Evolutionary conservation across 2,329 filamentous ascomycete genomes (phyloP).

Genomic region (Cladophialophora bantiana): DNA sequence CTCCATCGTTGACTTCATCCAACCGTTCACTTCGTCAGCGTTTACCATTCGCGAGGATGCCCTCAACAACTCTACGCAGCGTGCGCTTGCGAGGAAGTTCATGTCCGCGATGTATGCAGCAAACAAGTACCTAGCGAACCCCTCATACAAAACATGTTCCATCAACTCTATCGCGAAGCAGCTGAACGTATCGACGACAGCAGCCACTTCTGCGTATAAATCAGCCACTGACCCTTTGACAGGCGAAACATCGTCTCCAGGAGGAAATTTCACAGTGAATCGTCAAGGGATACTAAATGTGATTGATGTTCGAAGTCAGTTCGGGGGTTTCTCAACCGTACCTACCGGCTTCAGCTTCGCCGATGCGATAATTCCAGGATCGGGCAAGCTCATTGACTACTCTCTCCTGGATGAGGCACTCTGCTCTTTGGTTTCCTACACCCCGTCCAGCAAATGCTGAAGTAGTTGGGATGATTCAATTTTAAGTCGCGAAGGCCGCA

Average conservation of each 20-base stretch:
- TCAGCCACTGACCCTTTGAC: conserved; percentile 39
- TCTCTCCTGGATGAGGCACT: conserved; percentile 40
- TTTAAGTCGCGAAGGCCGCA: not conserved
- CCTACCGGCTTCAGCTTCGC: conserved; percentile 40
- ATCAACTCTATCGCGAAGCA: conserved; percentile 40
- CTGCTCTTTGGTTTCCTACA: conserved; percentile 2
- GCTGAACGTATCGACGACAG: conserved; percentile 36
- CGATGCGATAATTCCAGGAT: conserved; percentile 41
- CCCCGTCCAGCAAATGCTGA: not conserved
- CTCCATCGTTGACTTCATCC: conserved; percentile 39
- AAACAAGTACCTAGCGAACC: conserved; percentile 41
- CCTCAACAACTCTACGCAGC: conserved; percentile 24
- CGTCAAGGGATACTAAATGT: conserved; percentile 42
- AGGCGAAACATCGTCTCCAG: conserved; percentile 41
- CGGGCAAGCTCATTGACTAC: conserved; percentile 44
- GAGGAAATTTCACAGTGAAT: conserved; percentile 42
- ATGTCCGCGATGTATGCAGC: conserved; percentile 43
- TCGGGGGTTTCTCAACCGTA: conserved; percentile 41
- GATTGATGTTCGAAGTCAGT: conserved; percentile 41
- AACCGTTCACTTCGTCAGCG: conserved; percentile 35
- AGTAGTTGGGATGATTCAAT: not conserved
- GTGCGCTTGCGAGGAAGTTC: conserved; percentile 39
- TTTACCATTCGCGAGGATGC: conserved; percentile 40
- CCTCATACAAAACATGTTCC: conserved; percentile 35
- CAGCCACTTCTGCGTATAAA: conserved; percentile 41